Percentiles rank a stretch among this genome's conserved stretches.
Evolutionary conservation across 148 eudicot genomes (phyloP).

Genomic region (Camellia granthamiana): DNA sequence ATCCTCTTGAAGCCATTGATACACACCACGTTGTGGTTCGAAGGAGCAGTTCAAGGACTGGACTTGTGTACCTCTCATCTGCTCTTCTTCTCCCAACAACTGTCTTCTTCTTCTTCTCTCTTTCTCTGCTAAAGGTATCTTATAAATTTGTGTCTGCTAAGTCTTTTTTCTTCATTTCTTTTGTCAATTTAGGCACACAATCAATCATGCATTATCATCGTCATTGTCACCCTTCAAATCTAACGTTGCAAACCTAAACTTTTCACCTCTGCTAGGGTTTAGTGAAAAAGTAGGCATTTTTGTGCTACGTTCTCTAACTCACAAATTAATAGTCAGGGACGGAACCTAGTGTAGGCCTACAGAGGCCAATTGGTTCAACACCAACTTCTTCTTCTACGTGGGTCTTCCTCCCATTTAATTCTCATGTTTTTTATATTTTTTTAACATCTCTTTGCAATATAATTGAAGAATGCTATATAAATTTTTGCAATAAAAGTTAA

Average conservation of each 20-base stretch:
- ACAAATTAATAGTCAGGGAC: no score
- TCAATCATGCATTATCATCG: neutral
- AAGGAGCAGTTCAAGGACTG: constrained; percentile 15
- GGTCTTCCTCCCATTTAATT: no score
- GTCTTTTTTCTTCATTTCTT: neutral
- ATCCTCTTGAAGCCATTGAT: constrained; percentile 46
- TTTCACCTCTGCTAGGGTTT: neutral
- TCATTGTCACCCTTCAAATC: neutral
- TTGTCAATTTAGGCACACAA: neutral
- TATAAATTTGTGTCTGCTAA: neutral
- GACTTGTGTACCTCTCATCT: neutral
- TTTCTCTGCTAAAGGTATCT: constrained; percentile 24
- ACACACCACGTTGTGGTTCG: constrained; percentile 44
- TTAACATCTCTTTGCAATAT: no score
- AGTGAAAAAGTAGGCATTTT: neutral
- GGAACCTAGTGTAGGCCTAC: no score
- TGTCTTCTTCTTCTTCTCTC: constrained; percentile 1
- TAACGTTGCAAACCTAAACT: neutral
- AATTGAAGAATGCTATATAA: no score
- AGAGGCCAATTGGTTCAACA: no score
- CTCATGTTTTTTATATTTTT: no score
- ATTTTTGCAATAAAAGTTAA: no score
- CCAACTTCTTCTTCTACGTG: no score
- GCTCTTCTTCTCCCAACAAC: constrained; percentile 15
- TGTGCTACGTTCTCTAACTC: no score